Base-by-base conservation (phyloP, 2,329 filamentous ascomycete genomes). In the Cladosporium sp. region DNA sequence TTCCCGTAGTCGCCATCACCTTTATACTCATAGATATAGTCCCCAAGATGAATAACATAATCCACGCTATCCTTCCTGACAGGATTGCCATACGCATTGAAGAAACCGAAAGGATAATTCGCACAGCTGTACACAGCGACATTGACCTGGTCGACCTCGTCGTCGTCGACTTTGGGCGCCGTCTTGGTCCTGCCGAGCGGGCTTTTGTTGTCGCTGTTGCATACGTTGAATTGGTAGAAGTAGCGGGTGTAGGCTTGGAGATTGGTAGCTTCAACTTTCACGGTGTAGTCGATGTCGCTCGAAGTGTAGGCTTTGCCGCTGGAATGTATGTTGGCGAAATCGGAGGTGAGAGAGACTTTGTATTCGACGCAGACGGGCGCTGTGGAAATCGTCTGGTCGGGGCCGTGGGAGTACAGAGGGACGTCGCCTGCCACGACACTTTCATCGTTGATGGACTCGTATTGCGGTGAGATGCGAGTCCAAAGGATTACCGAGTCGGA, bases 361-460 rank as follows among this genome's bases (percentile, higher is more conserved):
- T 62, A 67, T 9, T 63, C 57, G 7, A 66, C 60, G 44, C 63
- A 68, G 20, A 68, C 54, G 2, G 62, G 64, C 4, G 54, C 54
- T 1, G 54, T 57, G 3, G 54, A 57, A 3, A 57, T 32, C 15
- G 52, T 66, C 74, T 80, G 37, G 72, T 83, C 79, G 71, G 82
- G 55, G 75, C 76, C 64, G 77, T 85, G 80, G 60, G 78, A 77
- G 68, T 78, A 83, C 7, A 83, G 65, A 7, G 78, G 77, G 0
- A 77, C 79, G 50, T 74, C 74, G n/a, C 87, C 83, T 25, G 80
- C 82, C 17, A 84, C 80, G 3, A 84, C 79, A 4, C 70, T 62
- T 57, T 78, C 78, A 56, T 70, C 73, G 44, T 69, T 64, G 39
- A 76, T 75, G 49, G 74, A 72, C 32, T 73, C 74, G 45, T 64